phyloP scores from a whole-genome alignment of 495 filamentous ascomycete genomes.

The Choiromyces venosus region DNA sequence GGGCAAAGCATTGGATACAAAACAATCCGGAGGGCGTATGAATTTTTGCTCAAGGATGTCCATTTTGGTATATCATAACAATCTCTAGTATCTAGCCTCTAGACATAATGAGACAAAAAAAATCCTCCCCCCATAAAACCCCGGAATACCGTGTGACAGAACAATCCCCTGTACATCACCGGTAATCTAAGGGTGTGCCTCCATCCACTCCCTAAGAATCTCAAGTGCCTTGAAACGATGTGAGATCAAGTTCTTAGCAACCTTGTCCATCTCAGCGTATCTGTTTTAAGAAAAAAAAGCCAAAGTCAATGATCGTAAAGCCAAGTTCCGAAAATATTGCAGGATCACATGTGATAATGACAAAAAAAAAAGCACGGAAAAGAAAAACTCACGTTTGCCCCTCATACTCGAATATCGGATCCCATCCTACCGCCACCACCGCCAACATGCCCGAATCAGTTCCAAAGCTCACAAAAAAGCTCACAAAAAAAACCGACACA shows the following conservation, averaged over 20 bases:
- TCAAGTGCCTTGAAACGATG: constrained; percentile 80
- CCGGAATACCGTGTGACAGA: neutral
- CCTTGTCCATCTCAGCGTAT: constrained; percentile 92
- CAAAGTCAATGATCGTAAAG: constrained; percentile 4
- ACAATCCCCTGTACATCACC: neutral
- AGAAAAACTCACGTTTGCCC: constrained; percentile 67
- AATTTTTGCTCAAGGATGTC: constrained; percentile 14
- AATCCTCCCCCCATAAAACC: neutral
- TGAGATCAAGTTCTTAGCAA: constrained; percentile 85
- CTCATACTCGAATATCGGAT: constrained; percentile 91
- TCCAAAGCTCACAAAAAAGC: neutral
- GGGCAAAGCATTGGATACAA: constrained; percentile 76
- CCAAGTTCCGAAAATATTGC: neutral
- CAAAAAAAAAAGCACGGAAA: neutral
- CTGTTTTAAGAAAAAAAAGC: constrained; percentile 39
- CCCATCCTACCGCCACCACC: constrained; percentile 59
- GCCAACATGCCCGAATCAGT: constrained; percentile 44
- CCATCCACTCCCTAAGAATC: constrained; percentile 80
- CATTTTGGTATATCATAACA: constrained; percentile 26
- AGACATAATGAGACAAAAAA: constrained; percentile 12
- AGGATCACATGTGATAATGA: neutral
- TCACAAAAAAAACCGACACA: neutral
- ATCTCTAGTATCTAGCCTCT: constrained; percentile 6
- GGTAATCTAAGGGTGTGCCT: constrained; percentile 44
- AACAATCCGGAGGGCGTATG: constrained; percentile 48